Evolutionary conservation across 805 yeast species (phyloP).

Genomic region (Nakazawaea wyomingensis): DNA sequence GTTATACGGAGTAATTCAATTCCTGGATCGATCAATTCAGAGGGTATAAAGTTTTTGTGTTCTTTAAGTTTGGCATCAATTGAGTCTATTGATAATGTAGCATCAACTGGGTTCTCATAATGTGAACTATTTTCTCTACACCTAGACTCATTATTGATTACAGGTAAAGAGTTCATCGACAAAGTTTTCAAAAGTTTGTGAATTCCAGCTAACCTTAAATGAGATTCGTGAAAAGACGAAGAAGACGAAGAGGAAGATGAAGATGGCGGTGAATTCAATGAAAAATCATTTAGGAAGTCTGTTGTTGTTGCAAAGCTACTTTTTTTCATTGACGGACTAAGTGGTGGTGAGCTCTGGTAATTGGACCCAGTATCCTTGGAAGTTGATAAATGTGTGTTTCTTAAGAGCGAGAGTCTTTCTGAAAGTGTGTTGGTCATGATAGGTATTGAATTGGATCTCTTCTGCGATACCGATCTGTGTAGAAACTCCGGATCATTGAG

Average conservation of each 20-base stretch:
- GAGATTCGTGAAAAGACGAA: background rate
- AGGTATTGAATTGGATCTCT: slow-evolving; percentile 10
- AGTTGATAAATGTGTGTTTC: slow-evolving; percentile 3
- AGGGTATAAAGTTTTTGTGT: slow-evolving; percentile 31
- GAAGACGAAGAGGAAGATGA: background rate
- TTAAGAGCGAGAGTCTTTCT: slow-evolving; percentile 6
- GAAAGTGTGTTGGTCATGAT: slow-evolving; percentile 4
- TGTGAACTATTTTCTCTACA: background rate
- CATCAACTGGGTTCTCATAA: background rate
- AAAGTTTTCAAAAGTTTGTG: slow-evolving; percentile 5
- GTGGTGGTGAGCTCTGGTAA: background rate
- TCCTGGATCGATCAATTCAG: slow-evolving; percentile 49
- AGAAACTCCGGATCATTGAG: background rate
- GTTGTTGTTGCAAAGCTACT: background rate
- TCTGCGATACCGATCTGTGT: slow-evolving; percentile 1
- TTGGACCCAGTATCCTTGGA: background rate
- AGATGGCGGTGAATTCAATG: background rate
- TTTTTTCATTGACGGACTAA: slow-evolving; percentile 1
- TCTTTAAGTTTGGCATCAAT: background rate
- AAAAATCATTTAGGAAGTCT: background rate
- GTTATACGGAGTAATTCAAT: slow-evolving; percentile 64
- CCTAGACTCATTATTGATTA: background rate
- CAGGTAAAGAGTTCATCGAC: background rate
- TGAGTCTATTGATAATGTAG: background rate
- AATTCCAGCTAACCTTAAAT: background rate